Base-by-base conservation (phyloP, 2,329 filamentous ascomycete species). In the Colletotrichum melonis region DNA sequence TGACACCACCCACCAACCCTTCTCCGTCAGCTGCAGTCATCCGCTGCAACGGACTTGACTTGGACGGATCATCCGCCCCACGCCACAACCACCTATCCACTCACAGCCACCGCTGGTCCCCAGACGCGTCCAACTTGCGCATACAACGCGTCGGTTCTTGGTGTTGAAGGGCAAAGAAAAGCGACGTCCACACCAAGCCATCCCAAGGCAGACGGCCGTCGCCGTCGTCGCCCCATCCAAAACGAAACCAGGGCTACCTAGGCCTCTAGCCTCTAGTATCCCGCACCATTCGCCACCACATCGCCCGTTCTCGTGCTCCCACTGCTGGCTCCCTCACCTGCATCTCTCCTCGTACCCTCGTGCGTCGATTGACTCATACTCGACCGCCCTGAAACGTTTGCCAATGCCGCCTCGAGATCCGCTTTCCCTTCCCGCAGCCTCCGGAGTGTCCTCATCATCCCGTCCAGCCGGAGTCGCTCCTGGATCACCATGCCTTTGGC, bases 381-480 rank as follows among this genome's bases (percentile, higher is more conserved):
- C 58, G 72, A 58, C 63, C 42, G 35, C 32, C 69, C 72, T 72
- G 64, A 74, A 74, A 67, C 67, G 56, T 35, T 64, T 54, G 67
- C 63, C 46, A 55, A 30, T 42, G 58, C 26, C 46, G 30, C 71
- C 66, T 56, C 73, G 75, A 38, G 62, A 54, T 73, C 70, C 70
- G 67, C 71, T 28, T 66, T 75, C 24, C 68, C 78, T 73, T 80
- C 79, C 74, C 82, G 84, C 54, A 93, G 82, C 76, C 88, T 91
- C 75, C 95, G 89, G 77, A 98, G 82, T 9, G 95, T 95, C 75
- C 96, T 88, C 84, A 89, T 90, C 88, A 99, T 92, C 24, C 93
- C 92, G 77, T 95, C 94, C 75, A 98, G 84, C 76, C 94, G 89
- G 79, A 94, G 93, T 76, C 89, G 90, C 84, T 99, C 97, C 66